Evolutionary conservation across 2,329 filamentous ascomycete genomes (phyloP).

Genomic region (Colletotrichum theobromicola): DNA sequence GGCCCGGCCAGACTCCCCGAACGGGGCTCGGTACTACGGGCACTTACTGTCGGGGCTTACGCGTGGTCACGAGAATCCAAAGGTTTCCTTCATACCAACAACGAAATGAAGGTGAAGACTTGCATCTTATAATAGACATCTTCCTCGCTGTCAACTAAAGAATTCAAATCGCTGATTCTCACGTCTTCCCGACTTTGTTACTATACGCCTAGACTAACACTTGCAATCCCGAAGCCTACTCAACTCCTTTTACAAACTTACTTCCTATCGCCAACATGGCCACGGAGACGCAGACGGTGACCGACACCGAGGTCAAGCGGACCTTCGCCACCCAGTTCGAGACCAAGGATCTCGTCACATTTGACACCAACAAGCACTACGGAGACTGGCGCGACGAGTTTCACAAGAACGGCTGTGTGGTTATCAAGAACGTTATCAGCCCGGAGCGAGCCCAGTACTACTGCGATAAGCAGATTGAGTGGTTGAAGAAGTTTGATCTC

Average conservation of each 20-base stretch:
- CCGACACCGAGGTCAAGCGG: background rate
- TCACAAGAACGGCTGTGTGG: slow-evolving; percentile 41
- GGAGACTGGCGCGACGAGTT: slow-evolving; percentile 51
- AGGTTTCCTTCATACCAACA: background rate
- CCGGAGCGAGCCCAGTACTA: slow-evolving; percentile 43
- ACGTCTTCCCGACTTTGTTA: background rate
- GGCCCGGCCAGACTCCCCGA: background rate
- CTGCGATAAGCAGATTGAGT: slow-evolving; percentile 42
- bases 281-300: slow-evolving; percentile 12
- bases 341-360: slow-evolving; percentile 27
- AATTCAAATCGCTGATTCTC: accelerated
- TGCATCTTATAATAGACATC: background rate
- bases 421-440: slow-evolving; percentile 44
- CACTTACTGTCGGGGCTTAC: background rate
- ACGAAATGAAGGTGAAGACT: background rate
- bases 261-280: no score
- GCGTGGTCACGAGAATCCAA: background rate
- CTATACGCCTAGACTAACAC: no score
- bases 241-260: no score
- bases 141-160: background rate
- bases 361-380: slow-evolving; percentile 29
- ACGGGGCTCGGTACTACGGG: background rate
- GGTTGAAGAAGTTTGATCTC: slow-evolving; percentile 44
- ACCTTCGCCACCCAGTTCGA: slow-evolving; percentile 26
- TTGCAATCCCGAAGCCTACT: no score